These are phyloP conservation scores for Fusarium oxysporum DNA, from an alignment of 2,329 filamentous ascomycete genomes.

Conservation along the genomic window DNA sequence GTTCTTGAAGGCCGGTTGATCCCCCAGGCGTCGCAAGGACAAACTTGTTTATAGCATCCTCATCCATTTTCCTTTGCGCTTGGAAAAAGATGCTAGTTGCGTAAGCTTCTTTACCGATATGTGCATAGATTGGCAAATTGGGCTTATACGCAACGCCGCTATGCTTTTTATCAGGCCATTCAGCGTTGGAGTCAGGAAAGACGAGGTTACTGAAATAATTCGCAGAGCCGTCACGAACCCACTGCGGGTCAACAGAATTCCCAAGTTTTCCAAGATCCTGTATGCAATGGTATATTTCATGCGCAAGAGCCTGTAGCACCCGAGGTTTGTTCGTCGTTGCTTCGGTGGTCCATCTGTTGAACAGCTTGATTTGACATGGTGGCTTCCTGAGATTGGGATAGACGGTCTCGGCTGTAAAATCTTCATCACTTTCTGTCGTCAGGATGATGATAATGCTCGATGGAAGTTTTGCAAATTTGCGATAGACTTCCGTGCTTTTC, in stretches of 20 bases:
- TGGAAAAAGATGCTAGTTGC: constrained; percentile 26
- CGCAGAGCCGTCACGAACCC: constrained; percentile 23
- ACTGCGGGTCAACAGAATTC: background rate
- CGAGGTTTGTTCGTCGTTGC: background rate
- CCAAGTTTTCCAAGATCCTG: background rate
- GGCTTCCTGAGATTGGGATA: constrained; percentile 5
- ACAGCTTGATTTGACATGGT: constrained; percentile 16
- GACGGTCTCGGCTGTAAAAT: background rate
- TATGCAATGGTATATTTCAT: constrained; percentile 34
- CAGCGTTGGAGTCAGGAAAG: constrained; percentile 13
- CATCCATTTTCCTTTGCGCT: background rate
- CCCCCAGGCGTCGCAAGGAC: background rate
- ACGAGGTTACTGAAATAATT: constrained; percentile 33
- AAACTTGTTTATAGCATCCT: constrained; percentile 1
- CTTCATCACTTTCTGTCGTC: background rate
- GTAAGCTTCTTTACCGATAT: constrained; percentile 1
- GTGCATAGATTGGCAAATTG: constrained; percentile 21
- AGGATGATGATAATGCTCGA: constrained; percentile 12
- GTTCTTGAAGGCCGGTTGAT: background rate
- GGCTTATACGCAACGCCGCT: constrained; percentile 12
- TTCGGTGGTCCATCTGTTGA: constrained; percentile 12
- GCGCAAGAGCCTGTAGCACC: constrained; percentile 17
- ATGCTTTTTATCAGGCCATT: constrained; percentile 20
- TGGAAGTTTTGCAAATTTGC: constrained; percentile 12
- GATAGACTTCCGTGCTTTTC: constrained; percentile 14